These are phyloP conservation scores for Camelina laxa DNA, from an alignment of 345 rosid species.

Conservation along the genomic window DNA sequence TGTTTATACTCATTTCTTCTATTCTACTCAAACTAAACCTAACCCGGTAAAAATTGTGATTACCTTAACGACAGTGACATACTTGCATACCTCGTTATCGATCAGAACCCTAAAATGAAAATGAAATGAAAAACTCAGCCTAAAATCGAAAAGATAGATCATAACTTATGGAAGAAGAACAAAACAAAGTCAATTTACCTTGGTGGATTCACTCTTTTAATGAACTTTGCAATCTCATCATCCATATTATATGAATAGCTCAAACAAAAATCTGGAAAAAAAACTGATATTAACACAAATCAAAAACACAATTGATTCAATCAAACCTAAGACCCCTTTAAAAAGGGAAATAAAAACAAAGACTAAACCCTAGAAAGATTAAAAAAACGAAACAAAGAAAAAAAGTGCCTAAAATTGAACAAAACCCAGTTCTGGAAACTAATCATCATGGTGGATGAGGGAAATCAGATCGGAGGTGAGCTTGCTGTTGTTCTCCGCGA, in stretches of 20 bases:
- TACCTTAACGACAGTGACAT: constrained; percentile 77
- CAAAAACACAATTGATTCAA: constrained; percentile 9
- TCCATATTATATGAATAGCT: constrained; percentile 69
- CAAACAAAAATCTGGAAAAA: constrained; percentile 55
- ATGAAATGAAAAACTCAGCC: constrained; percentile 6
- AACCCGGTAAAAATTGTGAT: constrained; percentile 1
- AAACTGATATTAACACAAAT: background rate
- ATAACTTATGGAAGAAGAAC: background rate
- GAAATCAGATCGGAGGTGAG: constrained; percentile 79
- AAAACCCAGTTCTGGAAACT: constrained; percentile 33
- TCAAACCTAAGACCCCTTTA: constrained; percentile 20
- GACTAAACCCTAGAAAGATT: constrained; percentile 12
- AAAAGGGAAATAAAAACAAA: constrained; percentile 14
- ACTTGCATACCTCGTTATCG: no score
- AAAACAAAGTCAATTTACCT: constrained; percentile 48
- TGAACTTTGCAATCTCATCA: constrained; percentile 84
- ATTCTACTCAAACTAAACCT: constrained; percentile 1
- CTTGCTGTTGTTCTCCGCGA: constrained; percentile 43
- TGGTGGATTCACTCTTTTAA: constrained; percentile 88
- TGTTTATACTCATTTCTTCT: background rate
- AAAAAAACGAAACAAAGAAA: background rate
- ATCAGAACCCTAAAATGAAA: no score
- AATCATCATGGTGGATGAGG: constrained; percentile 60
- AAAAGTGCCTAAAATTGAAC: constrained; percentile 24
- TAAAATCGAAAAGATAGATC: background rate